Evolutionary conservation across 805 yeast species (phyloP).

Genomic region (Millerozyma miso): DNA sequence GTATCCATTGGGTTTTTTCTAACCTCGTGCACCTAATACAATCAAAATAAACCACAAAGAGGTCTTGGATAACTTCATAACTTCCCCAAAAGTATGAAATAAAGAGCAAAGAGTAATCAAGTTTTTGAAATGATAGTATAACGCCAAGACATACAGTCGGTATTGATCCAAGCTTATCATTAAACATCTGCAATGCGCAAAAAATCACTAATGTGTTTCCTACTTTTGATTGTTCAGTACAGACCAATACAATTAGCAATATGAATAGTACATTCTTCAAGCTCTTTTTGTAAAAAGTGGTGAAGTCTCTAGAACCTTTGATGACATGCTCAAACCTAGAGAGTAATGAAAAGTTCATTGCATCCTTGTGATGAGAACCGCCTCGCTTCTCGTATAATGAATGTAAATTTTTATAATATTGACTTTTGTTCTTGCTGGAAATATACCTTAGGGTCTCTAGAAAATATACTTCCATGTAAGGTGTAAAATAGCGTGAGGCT

Average conservation of each 20-base stretch:
- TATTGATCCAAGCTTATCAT: constrained; percentile 43
- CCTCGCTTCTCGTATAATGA: constrained; percentile 4
- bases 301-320: constrained; percentile 15
- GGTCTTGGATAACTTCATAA: constrained; percentile 39
- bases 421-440: constrained; percentile 19
- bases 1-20: constrained; percentile 47
- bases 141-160: constrained; percentile 37
- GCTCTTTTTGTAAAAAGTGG: constrained; percentile 20
- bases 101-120: constrained; percentile 28
- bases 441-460: constrained; percentile 33
- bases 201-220: constrained; percentile 41
- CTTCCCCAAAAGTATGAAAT: constrained; percentile 46
- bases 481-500: constrained; percentile 26
- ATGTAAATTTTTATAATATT: constrained; percentile 12
- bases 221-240: constrained; percentile 34
- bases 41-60: constrained; percentile 48
- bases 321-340: constrained; percentile 8
- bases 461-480: constrained; percentile 34
- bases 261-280: constrained; percentile 17
- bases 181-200: constrained; percentile 40
- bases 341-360: not conserved
- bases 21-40: constrained; percentile 39
- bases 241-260: constrained; percentile 26
- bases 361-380: not conserved
- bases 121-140: constrained; percentile 32